Evolutionary conservation across 495 filamentous ascomycete species (phyloP).

Genomic region (Xylaria bambusicola): DNA sequence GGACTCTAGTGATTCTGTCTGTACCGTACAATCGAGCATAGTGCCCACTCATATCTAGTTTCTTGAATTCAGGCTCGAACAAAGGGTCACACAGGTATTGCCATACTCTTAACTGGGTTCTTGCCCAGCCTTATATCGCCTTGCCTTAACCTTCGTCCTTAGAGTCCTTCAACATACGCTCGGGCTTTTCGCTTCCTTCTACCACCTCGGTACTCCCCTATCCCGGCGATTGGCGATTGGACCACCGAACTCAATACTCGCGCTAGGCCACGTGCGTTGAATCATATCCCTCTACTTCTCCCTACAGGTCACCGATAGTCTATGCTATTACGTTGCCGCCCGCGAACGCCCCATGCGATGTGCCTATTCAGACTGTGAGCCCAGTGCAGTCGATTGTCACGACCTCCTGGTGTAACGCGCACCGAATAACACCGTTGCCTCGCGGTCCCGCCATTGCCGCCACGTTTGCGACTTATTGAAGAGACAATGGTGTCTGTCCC

Average conservation of each 20-base stretch:
- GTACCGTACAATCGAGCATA: not conserved
- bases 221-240: too few relatives aligned
- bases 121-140: not conserved
- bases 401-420: conserved; percentile 14
- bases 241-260: not conserved
- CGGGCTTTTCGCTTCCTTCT: not conserved
- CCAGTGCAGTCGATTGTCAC: conserved; percentile 29
- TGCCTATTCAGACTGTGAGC: conserved; percentile 25
- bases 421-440: not conserved
- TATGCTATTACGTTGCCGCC: conserved; percentile 14
- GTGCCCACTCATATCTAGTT: not conserved
- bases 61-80: not conserved
- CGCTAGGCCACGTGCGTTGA: not conserved
- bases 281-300: not conserved
- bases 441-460: conserved; percentile 7
- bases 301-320: conserved; percentile 1
- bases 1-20: not conserved
- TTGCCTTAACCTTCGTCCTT: too few relatives aligned
- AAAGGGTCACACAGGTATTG: not conserved
- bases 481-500: conserved; percentile 44
- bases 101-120: not conserved
- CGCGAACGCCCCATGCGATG: conserved; percentile 31
- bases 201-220: not conserved
- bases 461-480: conserved; percentile 1
- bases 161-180: not conserved